Evolutionary conservation across 139 green algal genomes (phyloP).

Genomic region (Zygnema cylindricum): DNA sequence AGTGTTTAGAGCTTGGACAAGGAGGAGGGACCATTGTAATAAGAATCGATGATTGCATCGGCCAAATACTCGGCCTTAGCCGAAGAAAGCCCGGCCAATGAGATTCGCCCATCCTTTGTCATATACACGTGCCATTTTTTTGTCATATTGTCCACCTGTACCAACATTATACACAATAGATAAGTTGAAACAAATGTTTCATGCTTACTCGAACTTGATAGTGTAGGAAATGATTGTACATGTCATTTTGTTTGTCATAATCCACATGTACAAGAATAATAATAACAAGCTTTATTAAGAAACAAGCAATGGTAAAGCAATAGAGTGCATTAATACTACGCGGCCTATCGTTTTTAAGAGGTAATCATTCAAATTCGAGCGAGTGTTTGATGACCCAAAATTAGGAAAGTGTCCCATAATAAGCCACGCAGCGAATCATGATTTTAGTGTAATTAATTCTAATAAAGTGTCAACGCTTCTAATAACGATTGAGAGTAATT

Average conservation of each 20-base stretch:
- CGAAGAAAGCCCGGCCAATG: conserved; percentile 7
- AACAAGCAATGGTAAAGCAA: background rate
- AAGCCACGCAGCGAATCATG: no score
- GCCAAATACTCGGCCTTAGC: conserved; percentile 90
- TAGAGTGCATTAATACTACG: background rate
- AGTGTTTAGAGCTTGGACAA: no score
- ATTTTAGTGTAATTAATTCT: no score
- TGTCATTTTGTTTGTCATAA: conserved; percentile 15
- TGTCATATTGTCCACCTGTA: conserved; percentile 92
- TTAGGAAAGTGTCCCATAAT: no score
- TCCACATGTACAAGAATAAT: background rate
- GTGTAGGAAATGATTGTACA: background rate
- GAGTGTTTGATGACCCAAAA: no score
- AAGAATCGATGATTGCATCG: conserved; percentile 87
- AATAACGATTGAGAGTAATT: no score
- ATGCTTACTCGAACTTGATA: background rate
- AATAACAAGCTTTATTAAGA: background rate
- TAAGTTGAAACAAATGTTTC: background rate
- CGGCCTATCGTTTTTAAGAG: no score
- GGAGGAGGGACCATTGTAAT: no score
- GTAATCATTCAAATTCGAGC: no score
- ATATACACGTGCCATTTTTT: conserved; percentile 95
- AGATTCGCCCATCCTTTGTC: conserved; percentile 96
- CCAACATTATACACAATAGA: background rate
- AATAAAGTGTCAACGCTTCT: no score